Evolutionary conservation across 1,284 basidiomycete genomes (phyloP), one percentile per base, ranked within the genome.

Genomic region (Leucoagaricus sp.): DNA sequence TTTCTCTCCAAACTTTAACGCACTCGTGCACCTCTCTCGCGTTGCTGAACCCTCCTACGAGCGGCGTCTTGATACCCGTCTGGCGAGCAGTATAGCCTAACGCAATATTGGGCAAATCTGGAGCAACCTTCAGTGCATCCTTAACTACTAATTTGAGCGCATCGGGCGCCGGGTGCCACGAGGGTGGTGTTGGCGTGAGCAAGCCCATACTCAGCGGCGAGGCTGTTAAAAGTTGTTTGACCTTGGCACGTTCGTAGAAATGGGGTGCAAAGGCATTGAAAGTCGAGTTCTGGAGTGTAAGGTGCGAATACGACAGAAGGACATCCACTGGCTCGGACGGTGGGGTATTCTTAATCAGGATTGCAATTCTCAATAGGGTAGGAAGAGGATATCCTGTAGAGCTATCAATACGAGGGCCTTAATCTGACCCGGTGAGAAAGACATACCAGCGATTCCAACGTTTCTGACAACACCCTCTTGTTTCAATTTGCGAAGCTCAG

Each of bases 141-240:
- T 60, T 59, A 5, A 77, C 75, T 1, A 82, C 84, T 4, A 72
- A 67, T 42, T 70, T 75, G 49, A 93, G 65, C 10, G 69, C 72
- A 4, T 71, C 65, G 4, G 87, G 79, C 2, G 92, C 93, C 7
- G 96, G 95, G 68, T 98, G 96, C 96, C 96, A 98, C 0, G 69
- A 52, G 0, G 93, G 92, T 2, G 85, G 81, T 0, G 74, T 77
- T 2, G 70, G 63, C 0, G 89, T 89, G 38, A 99, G 80, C 1
- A 98, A 81, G 0, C 93, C 93, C 96, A 98, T 98, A 64, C 86
- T 88, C 52, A 98, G 81, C 2, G 96, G 96, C 0, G 94, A 94
- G 4, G 95, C 96, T 31, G 89, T 84, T 47, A 96, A 65, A 33
- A 98, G 76, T 59, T 93, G 86, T 33, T 71, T 70, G 13, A 95